Percentiles rank a stretch among this genome's conserved stretches.
phyloP scores from a whole-genome alignment of 768 basidiomycete species.

The Crepidotus variabilis region DNA sequence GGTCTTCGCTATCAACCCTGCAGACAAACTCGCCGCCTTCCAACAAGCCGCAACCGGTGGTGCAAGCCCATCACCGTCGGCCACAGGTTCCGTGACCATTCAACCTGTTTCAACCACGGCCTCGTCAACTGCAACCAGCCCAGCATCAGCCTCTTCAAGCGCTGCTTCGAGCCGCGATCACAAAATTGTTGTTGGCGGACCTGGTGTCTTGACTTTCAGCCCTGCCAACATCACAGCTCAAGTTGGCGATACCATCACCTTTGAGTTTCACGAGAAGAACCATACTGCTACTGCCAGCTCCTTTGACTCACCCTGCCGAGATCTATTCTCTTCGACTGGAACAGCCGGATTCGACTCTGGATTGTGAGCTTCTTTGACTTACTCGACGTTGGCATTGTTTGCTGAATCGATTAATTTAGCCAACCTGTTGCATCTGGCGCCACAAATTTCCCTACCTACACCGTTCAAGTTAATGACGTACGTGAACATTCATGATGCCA shows the following conservation, averaged over 20 bases:
- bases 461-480: constrained; percentile 51
- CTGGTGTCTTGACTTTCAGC: constrained; percentile 31
- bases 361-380: constrained; percentile 26
- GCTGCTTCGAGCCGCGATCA: constrained; percentile 25
- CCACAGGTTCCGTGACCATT: constrained; percentile 19
- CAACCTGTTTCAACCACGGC: constrained; percentile 25
- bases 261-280: constrained; percentile 46
- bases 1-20: constrained; percentile 67
- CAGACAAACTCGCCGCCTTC: constrained; percentile 50
- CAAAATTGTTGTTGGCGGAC: constrained; percentile 39
- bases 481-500: constrained; percentile 8
- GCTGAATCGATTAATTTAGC: constrained; percentile 21
- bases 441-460: constrained; percentile 48
- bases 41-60: constrained; percentile 45
- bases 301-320: constrained; percentile 38
- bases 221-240: constrained; percentile 44
- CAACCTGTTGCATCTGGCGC: constrained; percentile 42
- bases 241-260: constrained; percentile 45
- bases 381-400: background rate
- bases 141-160: constrained; percentile 2
- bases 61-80: constrained; percentile 19
- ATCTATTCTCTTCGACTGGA: constrained; percentile 39
- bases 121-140: constrained; percentile 19
- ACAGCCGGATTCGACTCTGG: constrained; percentile 43
- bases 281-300: constrained; percentile 43